A percentile compares a stretch with the other conserved stretches of the same genome.
Conservation (phyloP, 2,329 filamentous ascomycete species). For the Fonsecaea erecta region DNA sequence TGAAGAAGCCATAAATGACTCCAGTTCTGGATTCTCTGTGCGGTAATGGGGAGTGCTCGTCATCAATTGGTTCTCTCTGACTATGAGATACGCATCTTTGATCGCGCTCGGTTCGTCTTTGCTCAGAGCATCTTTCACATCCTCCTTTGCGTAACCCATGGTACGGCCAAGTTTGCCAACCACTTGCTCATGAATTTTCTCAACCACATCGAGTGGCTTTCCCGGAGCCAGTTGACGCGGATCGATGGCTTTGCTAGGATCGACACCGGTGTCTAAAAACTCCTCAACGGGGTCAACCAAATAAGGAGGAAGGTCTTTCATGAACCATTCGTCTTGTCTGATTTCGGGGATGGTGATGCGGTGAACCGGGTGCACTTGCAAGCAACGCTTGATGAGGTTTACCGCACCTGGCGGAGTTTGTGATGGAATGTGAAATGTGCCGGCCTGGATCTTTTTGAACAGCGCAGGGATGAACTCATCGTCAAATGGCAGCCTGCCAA, state of each 20-base stretch:
- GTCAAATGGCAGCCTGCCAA: slow-evolving; percentile 82
- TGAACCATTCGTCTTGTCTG: slow-evolving; percentile 90
- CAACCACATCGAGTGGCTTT: slow-evolving; percentile 76
- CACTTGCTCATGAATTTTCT: slow-evolving; percentile 88
- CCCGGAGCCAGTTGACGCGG: slow-evolving; percentile 79
- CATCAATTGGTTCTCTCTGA: slow-evolving; percentile 97
- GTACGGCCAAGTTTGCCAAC: slow-evolving; percentile 96
- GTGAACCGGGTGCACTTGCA: slow-evolving; percentile 86
- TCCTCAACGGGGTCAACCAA: slow-evolving; percentile 86
- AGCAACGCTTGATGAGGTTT: slow-evolving; percentile 80
- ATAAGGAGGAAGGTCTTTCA: slow-evolving; percentile 82
- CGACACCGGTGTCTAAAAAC: slow-evolving; percentile 90
- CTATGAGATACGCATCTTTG: slow-evolving; percentile 98
- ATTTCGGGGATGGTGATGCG: slow-evolving; percentile 94
- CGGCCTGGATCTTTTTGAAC: slow-evolving; percentile 96
- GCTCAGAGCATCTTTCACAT: slow-evolving; percentile 91
- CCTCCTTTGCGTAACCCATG: slow-evolving; percentile 94
- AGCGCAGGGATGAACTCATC: slow-evolving; percentile 97
- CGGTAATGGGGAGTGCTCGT: slow-evolving; percentile 59
- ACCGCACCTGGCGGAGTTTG: slow-evolving; percentile 88
- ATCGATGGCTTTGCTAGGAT: slow-evolving; percentile 88
- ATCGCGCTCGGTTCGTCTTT: slow-evolving; percentile 95
- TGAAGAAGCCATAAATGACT: slow-evolving; percentile 61
- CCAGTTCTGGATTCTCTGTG: slow-evolving; percentile 51
- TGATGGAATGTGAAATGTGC: slow-evolving; percentile 87